Percentiles rank a stretch among this genome's conserved stretches.
Evolutionary conservation across 768 basidiomycete genomes (phyloP).

Genomic region (Leccinum boreale): DNA sequence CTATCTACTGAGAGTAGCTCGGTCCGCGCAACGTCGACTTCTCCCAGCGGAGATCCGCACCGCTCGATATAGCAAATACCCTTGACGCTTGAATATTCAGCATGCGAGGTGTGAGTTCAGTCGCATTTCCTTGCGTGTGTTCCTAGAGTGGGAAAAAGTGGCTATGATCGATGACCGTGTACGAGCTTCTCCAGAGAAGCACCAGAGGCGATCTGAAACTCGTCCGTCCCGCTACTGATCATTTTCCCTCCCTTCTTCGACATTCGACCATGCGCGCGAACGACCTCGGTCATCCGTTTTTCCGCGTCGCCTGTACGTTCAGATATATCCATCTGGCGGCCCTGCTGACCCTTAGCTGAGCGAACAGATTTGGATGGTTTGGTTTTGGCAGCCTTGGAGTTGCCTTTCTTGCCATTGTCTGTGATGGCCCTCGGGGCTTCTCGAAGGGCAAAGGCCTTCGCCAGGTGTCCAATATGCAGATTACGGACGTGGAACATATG

Average conservation of each 20-base stretch:
- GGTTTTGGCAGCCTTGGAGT: background rate
- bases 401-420: conserved; percentile 20
- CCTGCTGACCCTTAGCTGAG: conserved; percentile 18
- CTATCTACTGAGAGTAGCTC: background rate
- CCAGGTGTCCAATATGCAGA: conserved; percentile 91
- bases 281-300: conserved; percentile 81
- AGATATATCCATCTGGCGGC: conserved; percentile 33
- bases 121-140: background rate
- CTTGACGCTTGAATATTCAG: background rate
- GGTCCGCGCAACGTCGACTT: background rate
- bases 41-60: no score
- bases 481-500: conserved; percentile 95
- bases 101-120: background rate
- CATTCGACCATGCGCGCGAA: conserved; percentile 77
- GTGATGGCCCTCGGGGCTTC: conserved; percentile 63
- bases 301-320: conserved; percentile 55
- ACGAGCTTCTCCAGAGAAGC: conserved; percentile 61
- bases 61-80: background rate
- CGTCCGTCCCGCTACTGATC: conserved; percentile 60
- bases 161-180: conserved; percentile 16
- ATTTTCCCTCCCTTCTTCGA: conserved; percentile 78
- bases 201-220: conserved; percentile 76
- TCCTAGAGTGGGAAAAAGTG: background rate
- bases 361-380: conserved; percentile 6
- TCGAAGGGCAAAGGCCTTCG: conserved; percentile 87